Evolutionary conservation across 208 protist species (phyloP), one percentile per base, ranked within the genome.

Genomic region (Blechomonas ayalai): DNA sequence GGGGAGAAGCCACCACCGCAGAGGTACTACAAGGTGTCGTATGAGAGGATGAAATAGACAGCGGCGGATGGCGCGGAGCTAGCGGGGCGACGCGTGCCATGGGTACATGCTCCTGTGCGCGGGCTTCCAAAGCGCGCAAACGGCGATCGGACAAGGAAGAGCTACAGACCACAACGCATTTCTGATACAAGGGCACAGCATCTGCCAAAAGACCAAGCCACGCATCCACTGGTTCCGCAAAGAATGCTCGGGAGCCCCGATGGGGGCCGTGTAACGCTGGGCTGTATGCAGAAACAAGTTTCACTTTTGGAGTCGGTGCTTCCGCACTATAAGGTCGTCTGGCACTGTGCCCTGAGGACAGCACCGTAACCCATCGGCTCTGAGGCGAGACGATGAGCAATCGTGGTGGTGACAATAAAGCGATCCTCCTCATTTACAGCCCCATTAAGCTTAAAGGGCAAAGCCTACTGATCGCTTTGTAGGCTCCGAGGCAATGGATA

Each of bases 131-230:
- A n/a, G 31, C 32, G 27, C 28, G 34, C 26, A 62, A 49, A 31
- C 67, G 60, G 18, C 53, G 45, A 0, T 39, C 6, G 5, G 60
- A 42, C 33, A 74, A 51, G 0, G 33, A 60, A 10, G 73, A 82
- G 0, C 76, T 70, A 44, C 68, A 82, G 26, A 89, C 38, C 1
- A 92, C 48, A 4, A 89, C 39, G 37, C 62, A 72, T 24, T 86
- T 66, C 20, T 75, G 62, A 43, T 77, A 81, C 32, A 92, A 92
- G 3, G 84, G 84, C 15, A 89, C 84, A 1, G 71, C 52, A 34
- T 88, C 73, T 9, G 63, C 56, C 38, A 92, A 51, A 28, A 70
- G 54, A n/a, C 73, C 55, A 9, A 92, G 55, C 80, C 84, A 92
- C 29, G 55, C 58, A 34, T 89, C 73, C 3, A 82, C 40, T 8